Conservation (phyloP, 371 early-diverging fungal species). For the Cokeromyces recurvatus region DNA sequence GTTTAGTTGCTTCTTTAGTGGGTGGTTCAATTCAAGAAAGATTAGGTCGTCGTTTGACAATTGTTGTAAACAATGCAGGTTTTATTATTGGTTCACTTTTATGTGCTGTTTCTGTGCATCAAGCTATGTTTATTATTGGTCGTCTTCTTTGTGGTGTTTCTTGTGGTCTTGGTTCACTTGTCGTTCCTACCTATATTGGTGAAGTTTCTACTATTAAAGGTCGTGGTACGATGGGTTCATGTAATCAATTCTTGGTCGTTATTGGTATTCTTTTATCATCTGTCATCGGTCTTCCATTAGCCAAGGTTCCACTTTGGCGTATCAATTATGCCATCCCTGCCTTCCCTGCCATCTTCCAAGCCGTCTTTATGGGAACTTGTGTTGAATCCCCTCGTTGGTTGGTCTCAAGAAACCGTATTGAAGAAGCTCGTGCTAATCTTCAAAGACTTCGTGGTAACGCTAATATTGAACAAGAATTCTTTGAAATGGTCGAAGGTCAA, state of each 20-base stretch:
- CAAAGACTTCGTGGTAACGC: conserved; percentile 39
- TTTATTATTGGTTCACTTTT: conserved; percentile 62
- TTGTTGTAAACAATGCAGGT: conserved; percentile 56
- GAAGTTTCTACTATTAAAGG: conserved; percentile 69
- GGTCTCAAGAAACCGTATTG: conserved; percentile 45
- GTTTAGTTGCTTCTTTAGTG: conserved; percentile 59
- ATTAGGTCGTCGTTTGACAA: conserved; percentile 59
- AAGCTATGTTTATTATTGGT: conserved; percentile 65
- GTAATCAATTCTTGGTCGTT: conserved; percentile 41
- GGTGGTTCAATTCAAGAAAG: conserved; percentile 52
- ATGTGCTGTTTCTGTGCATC: conserved; percentile 48
- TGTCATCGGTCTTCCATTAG: conserved; percentile 53
- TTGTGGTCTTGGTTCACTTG: conserved; percentile 73
- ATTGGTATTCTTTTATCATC: conserved; percentile 69
- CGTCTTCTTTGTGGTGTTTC: conserved; percentile 78
- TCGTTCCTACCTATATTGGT: conserved; percentile 76
- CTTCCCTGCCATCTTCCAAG: conserved; percentile 65
- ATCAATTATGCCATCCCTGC: conserved; percentile 57
- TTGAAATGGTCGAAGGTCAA: conserved; percentile 15
- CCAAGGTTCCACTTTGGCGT: conserved; percentile 64
- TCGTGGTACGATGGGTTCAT: conserved; percentile 61
- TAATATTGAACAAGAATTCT: conserved; percentile 14
- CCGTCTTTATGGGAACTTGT: conserved; percentile 57
- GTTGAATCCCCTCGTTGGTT: conserved; percentile 78
- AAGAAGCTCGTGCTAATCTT: conserved; percentile 55